A percentile compares a stretch with the other conserved stretches of the same genome.
These are phyloP conservation scores for Rhytidhysteron rufulum DNA, from an alignment of 2,329 filamentous ascomycete genomes.

Conservation along the genomic window DNA sequence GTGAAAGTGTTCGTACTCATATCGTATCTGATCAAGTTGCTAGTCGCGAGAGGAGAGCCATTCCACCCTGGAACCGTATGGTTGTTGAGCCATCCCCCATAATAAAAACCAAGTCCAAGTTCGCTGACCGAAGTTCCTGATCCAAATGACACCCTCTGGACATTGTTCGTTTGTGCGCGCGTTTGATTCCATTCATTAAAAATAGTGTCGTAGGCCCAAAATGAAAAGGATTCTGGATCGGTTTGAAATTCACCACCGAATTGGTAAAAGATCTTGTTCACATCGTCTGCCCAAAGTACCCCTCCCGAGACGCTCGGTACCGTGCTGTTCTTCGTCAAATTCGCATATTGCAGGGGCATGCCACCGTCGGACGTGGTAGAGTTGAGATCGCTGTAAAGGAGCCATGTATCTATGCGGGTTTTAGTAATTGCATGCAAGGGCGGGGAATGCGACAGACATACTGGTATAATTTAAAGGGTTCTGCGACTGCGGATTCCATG, in stretches of 20 bases:
- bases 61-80: constrained; percentile 51
- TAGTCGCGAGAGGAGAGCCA: constrained; percentile 46
- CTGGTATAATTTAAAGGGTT: constrained; percentile 55
- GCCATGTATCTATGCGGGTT: constrained; percentile 44
- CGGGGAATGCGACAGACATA: constrained; percentile 32
- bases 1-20: constrained; percentile 51
- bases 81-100: constrained; percentile 60
- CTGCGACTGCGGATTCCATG: constrained; percentile 50
- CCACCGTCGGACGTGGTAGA: constrained; percentile 31
- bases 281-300: constrained; percentile 56
- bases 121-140: constrained; percentile 54
- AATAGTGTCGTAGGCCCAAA: constrained; percentile 58
- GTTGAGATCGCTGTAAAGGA: constrained; percentile 57
- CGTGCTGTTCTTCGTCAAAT: constrained; percentile 56
- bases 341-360: constrained; percentile 53
- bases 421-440: constrained; percentile 10
- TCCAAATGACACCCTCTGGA: constrained; percentile 53
- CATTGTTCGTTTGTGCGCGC: constrained; percentile 28
- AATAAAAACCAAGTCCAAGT: constrained; percentile 57
- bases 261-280: constrained; percentile 61
- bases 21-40: constrained; percentile 54
- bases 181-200: constrained; percentile 55
- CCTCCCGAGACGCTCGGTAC: constrained; percentile 51
- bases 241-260: constrained; percentile 56
- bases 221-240: constrained; percentile 44